phyloP scores from a whole-genome alignment of 176 grass and related monocot species.

The Typha latifolia region DNA sequence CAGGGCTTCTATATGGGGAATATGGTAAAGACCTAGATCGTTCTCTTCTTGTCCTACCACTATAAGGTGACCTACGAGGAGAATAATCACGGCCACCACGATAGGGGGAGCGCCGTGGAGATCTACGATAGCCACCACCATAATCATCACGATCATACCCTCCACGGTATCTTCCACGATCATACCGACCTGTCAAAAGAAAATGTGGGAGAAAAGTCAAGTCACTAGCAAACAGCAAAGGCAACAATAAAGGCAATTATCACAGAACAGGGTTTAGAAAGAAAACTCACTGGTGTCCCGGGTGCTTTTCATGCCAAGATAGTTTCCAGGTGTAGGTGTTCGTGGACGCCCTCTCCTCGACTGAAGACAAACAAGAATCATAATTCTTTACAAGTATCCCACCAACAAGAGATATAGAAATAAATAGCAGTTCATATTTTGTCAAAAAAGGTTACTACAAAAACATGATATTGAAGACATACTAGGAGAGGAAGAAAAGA shows the following conservation, averaged over 20 bases:
- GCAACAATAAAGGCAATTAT: neutral
- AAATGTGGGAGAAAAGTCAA: neutral
- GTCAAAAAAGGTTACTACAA: conserved; percentile 23
- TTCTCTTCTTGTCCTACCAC: conserved; percentile 38
- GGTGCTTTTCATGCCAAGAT: conserved; percentile 35
- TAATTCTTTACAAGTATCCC: neutral
- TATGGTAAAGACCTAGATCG: conserved; percentile 32
- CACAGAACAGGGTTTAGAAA: neutral
- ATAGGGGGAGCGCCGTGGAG: conserved; percentile 35
- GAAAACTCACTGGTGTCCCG: conserved; percentile 2
- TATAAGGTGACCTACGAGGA: conserved; percentile 36
- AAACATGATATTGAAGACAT: conserved; percentile 28
- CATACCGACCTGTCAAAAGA: conserved; percentile 25
- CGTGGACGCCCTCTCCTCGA: conserved; percentile 43
- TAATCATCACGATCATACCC: conserved; percentile 65
- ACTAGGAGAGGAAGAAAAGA: conserved; percentile 9
- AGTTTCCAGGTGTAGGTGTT: conserved; percentile 60
- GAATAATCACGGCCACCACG: conserved; percentile 43
- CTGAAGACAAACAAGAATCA: conserved; percentile 24
- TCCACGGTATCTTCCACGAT: conserved; percentile 41
- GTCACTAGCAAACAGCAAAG: no score
- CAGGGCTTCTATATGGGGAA: conserved; percentile 32
- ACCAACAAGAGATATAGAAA: conserved; percentile 1
- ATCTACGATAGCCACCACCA: conserved; percentile 42
- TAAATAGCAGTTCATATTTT: conserved; percentile 12